Percentiles rank a stretch among this genome's conserved stretches.
phyloP scores from a whole-genome alignment of 495 filamentous ascomycete species.

The Aspergillus incahuasiensis region DNA sequence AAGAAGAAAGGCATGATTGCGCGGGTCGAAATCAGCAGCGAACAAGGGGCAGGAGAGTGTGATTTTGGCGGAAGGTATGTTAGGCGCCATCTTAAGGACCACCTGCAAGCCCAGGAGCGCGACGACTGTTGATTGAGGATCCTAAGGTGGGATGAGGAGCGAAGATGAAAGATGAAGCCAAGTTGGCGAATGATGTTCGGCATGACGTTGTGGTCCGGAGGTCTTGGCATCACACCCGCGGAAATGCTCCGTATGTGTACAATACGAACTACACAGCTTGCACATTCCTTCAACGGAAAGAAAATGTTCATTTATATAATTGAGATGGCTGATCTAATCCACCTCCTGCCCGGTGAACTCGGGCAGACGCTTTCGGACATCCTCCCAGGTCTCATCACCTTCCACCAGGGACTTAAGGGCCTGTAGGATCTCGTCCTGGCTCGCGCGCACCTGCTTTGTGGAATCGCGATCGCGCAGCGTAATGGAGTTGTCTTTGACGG shows the following conservation, averaged over 20 bases:
- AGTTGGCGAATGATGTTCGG: conserved; percentile 1
- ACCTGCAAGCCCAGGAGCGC: neutral
- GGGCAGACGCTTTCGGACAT: conserved; percentile 56
- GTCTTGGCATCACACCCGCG: conserved; percentile 27
- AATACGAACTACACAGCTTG: neutral
- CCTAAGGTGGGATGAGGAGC: neutral
- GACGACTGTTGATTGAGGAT: neutral
- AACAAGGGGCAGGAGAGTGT: conserved; percentile 86
- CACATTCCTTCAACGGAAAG: no score
- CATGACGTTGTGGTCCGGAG: conserved; percentile 28
- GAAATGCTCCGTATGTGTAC: neutral
- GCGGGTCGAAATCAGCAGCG: conserved; percentile 81
- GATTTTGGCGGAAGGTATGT: conserved; percentile 56
- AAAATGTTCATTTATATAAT: neutral
- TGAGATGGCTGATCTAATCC: conserved; percentile 39
- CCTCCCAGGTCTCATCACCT: conserved; percentile 61
- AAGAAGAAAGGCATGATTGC: conserved; percentile 66
- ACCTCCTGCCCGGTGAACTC: conserved; percentile 66
- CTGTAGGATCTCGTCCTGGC: conserved; percentile 60
- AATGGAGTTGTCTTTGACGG: conserved; percentile 60
- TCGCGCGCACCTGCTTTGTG: conserved; percentile 62
- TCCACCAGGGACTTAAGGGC: conserved; percentile 58
- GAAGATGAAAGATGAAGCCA: conserved; percentile 8
- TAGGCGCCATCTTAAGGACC: conserved; percentile 42
- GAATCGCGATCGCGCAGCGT: conserved; percentile 66